Base-by-base conservation (phyloP, 2,329 filamentous ascomycete species). In the Elsinoe fawcettii region DNA sequence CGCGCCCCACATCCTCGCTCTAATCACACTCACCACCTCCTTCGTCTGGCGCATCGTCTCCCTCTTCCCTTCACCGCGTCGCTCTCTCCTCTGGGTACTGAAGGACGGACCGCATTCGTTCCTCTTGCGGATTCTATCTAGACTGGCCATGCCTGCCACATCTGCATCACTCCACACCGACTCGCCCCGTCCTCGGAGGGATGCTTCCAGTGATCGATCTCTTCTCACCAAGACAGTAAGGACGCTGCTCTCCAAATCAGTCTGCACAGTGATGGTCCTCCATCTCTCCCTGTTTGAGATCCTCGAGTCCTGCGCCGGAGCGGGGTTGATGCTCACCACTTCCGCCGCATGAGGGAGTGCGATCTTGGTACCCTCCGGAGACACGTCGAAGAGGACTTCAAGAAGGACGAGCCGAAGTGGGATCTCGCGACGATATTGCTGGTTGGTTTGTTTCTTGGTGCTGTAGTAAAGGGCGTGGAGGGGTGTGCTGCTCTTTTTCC, bases 221-320 rank as follows among this genome's bases (percentile, higher is more conserved):
- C n/a, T n/a, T n/a, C n/a, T n/a, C n/a, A n/a, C n/a, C n/a, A n/a
- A n/a, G n/a, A n/a, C n/a, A n/a, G n/a, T n/a, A n/a, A 22, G 16
- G 39, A 2, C 22, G 5, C 41, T 49, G 3, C 44, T 49, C 44
- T 25, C 22, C 44, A 49, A 49, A 16, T 7, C 23, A n/a, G n/a
- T n/a, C n/a, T n/a, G n/a, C 23, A 27, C 30, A 22, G 25, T 27
- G 7, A 36, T 51, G 27, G 27, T 51, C 5, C 5, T 34, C 5
- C 47, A 51, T 23, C n/a, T 18, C 4, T n/a, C 47, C 8, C 16
- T 51, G 3, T 51, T 51, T n/a, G 47, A 51, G 27, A 51, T 51
- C 16, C 16, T 51, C 8, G 47, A 51, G 25, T 51, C 47, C 11
- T 36, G 34, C 25, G 11, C 30, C 2, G 47, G 47, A 5, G n/a